Evolutionary conservation across 1,139 yeast species (phyloP).

Genomic region (Maudiozyma humilis): DNA sequence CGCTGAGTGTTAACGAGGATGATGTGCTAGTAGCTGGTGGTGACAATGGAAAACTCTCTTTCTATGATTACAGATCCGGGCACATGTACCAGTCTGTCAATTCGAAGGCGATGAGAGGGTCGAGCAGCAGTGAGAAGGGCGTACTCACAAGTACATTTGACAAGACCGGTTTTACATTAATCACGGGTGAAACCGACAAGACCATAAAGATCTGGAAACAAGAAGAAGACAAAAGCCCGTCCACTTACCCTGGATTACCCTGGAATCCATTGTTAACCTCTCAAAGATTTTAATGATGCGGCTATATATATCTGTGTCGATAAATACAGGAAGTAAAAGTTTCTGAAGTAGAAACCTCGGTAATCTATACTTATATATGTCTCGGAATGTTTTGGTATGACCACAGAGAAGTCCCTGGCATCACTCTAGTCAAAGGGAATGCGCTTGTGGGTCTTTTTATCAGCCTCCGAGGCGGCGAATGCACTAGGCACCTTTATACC

Average conservation of each 20-base stretch:
- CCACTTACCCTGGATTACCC: constrained; percentile 40
- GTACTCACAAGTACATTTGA: constrained; percentile 71
- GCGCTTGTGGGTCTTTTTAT: constrained; percentile 33
- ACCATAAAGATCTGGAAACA: constrained; percentile 80
- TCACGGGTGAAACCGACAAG: constrained; percentile 88
- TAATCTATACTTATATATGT: no score
- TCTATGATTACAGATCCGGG: constrained; percentile 74
- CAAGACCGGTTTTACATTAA: constrained; percentile 65
- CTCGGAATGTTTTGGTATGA: no score
- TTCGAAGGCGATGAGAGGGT: constrained; percentile 60
- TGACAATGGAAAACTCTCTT: constrained; percentile 71
- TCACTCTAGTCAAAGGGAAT: constrained; percentile 63
- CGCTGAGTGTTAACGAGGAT: constrained; percentile 58
- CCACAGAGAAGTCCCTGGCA: no score
- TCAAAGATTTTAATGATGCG: constrained; percentile 26
- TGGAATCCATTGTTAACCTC: constrained; percentile 36
- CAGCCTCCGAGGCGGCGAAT: constrained; percentile 69
- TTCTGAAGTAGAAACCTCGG: no score
- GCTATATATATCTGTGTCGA: neutral
- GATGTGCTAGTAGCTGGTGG: constrained; percentile 74
- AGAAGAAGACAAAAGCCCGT: constrained; percentile 39
- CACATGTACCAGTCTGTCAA: constrained; percentile 46
- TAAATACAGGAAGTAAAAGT: neutral
- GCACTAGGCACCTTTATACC: constrained; percentile 96
- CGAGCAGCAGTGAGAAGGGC: constrained; percentile 57